Base-by-base conservation (phyloP, 495 filamentous ascomycete genomes). In the Neurospora sublineolata region DNA sequence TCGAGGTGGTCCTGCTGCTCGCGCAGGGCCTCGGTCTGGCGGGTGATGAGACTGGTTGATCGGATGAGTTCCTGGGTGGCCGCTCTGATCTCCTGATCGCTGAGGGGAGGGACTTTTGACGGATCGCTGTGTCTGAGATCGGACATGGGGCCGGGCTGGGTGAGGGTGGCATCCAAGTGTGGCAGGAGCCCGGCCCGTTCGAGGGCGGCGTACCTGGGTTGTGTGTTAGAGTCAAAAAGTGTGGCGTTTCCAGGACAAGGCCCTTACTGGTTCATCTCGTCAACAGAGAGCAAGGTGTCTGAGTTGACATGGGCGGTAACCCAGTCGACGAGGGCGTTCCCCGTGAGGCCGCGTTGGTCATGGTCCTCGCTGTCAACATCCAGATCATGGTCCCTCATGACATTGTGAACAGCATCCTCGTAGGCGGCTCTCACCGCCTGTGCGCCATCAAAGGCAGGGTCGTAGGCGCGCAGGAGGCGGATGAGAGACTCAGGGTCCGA, bases 21-120 rank as follows among this genome's bases (percentile, higher is more conserved):
- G 40, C 72, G 76, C 41, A 86, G 30, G 0, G 76, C 71, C 72
- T 86, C 83, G n/a, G 74, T 82, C 73, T 86, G 83, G 68, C 81
- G 80, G 44, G 79, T 78, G 46, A 86, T 86, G 44, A 79, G 78
- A 38, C 79, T 81, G 41, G 84, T 85, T 3, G 83, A 86, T 38
- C 82, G 75, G 33, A 80, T 80, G 11, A 86, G 79, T 71, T 85
- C 80, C 27, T 83, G 77, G 68, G 84, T 82, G 69, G 83, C 84
- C 68, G 76, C 72, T 68, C 73, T 79, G 73, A 84, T 79, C 67
- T 85, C 80, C 18, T 79, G 75, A 36, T 85, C 80, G 67, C 73
- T 77, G 67, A 85, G 67, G 11, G 77, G 75, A 67, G 76, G 79
- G 18, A 81, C 74, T 60, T 30, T 60, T 3, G 52, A 30, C 52